Conservation (phyloP, 129 eudicot species). For the Apium graveolens region DNA sequence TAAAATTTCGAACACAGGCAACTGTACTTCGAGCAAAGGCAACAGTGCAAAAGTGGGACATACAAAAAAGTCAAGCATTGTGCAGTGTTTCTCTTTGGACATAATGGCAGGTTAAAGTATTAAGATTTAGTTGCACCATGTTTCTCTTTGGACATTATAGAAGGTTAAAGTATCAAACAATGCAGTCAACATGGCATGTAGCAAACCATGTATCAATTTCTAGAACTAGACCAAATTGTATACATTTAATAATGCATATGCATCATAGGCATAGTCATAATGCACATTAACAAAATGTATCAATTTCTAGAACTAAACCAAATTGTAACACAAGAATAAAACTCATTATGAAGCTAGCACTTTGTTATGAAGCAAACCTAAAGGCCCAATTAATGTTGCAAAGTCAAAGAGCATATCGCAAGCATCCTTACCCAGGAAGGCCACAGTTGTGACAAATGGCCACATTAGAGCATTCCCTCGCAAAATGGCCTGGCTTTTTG, state of each 20-base stretch:
- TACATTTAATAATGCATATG: background rate
- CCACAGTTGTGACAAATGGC: constrained; percentile 95
- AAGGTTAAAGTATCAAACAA: background rate
- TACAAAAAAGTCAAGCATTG: too few relatives aligned
- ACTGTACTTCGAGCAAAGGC: too few relatives aligned
- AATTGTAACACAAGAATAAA: background rate
- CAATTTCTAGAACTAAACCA: background rate
- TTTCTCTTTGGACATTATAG: background rate
- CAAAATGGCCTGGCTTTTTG: constrained; percentile 91
- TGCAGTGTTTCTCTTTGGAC: background rate
- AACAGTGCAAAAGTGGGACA: too few relatives aligned
- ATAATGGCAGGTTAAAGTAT: background rate
- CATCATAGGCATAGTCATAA: background rate
- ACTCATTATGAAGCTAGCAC: background rate
- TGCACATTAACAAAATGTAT: background rate
- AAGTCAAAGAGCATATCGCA: background rate
- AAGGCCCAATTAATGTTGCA: background rate
- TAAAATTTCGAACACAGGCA: background rate
- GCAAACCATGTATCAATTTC: too few relatives aligned
- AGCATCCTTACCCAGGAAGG: constrained; percentile 73
- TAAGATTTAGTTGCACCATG: background rate
- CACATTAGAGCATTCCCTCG: constrained; percentile 90
- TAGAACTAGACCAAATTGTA: too few relatives aligned
- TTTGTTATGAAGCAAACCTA: background rate
- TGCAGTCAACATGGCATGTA: background rate